A percentile compares a stretch with the other conserved stretches of the same genome.
Evolutionary conservation across 1,139 yeast genomes (phyloP).

Genomic region (Meyerozyma guilliermondii): DNA sequence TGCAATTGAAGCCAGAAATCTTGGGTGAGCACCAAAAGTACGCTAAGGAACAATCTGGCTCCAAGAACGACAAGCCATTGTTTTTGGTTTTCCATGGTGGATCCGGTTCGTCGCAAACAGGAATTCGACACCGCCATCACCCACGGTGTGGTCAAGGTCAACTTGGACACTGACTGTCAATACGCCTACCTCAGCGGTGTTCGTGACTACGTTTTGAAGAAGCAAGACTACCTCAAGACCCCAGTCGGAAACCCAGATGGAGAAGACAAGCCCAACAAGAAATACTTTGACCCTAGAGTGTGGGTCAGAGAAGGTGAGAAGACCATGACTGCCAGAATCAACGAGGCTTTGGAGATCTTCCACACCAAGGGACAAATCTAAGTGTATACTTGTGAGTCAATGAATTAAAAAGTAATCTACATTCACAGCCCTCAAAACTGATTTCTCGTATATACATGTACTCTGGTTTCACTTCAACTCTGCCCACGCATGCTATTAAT

Average conservation of each 20-base stretch:
- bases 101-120: slow-evolving; percentile 89
- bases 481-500: slow-evolving; percentile 11
- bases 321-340: slow-evolving; percentile 87
- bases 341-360: slow-evolving; percentile 83
- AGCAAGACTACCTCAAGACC: slow-evolving; percentile 87
- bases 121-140: slow-evolving; percentile 90
- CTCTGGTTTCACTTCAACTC: not conserved
- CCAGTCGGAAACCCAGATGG: slow-evolving; percentile 99
- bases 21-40: slow-evolving; percentile 94
- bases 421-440: no score
- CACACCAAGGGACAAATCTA: slow-evolving; percentile 67
- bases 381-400: slow-evolving; percentile 6
- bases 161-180: slow-evolving; percentile 98
- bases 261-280: slow-evolving; percentile 97
- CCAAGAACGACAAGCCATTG: slow-evolving; percentile 65
- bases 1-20: slow-evolving; percentile 85
- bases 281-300: slow-evolving; percentile 99
- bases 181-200: slow-evolving; percentile 95
- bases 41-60: slow-evolving; percentile 60
- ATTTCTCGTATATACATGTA: no score
- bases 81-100: slow-evolving; percentile 99
- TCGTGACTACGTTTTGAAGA: slow-evolving; percentile 92
- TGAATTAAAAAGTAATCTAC: no score
- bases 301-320: slow-evolving; percentile 99
- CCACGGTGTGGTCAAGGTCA: slow-evolving; percentile 97